Base-by-base conservation (phyloP, 345 rosid species). In the Durio zibethinus region DNA sequence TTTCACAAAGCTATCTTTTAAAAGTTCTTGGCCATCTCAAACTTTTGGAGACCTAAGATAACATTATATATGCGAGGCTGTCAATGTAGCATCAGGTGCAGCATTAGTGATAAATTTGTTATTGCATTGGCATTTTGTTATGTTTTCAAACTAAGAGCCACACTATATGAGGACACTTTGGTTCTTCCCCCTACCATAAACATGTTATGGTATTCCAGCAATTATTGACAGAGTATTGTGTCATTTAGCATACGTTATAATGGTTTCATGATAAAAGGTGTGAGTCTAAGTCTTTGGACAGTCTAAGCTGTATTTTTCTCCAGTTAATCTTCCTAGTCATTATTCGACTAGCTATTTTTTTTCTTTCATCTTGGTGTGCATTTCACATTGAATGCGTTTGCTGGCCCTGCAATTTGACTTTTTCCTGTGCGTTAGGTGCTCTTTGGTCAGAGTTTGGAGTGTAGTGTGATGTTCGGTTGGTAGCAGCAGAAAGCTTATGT, bases 401-500 rank as follows among this genome's bases (percentile, higher is more conserved):
- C 25, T 70, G 16, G 23, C 8, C 74, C 15, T 48, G 25, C 40
- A 18, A 20, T 16, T 48, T 70, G 27, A 70, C 27, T 29, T 70
- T 48, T 31, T 10, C 74, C 42, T 31, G 27, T 50, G 59, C 14
- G 11, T 10, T n/a, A 81, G 82, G 80, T 81, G 62, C 33, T 75
- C 27, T 80, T 83, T 78, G 86, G 84, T 36, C 73, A 21, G 62
- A 76, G 72, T 40, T 65, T 59, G 76, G 82, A 68, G 43, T 76
- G 65, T 76, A 68, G 43, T 76, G 65, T 76, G 80, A 78, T 79
- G 52, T 81, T 43, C 78, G 67, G 60, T 47, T 84, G 78, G 84
- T 84, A 62, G 78, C 53, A 5, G 82, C 86, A 48, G 80, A 84
- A 76, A 71, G 29, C 50, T 47, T 70, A 59, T 57, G 54, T 67